Evolutionary conservation across 164 flowering plant genomes (phyloP), one percentile per base, ranked within the genome.

Genomic region (Magnolia officinalis): DNA sequence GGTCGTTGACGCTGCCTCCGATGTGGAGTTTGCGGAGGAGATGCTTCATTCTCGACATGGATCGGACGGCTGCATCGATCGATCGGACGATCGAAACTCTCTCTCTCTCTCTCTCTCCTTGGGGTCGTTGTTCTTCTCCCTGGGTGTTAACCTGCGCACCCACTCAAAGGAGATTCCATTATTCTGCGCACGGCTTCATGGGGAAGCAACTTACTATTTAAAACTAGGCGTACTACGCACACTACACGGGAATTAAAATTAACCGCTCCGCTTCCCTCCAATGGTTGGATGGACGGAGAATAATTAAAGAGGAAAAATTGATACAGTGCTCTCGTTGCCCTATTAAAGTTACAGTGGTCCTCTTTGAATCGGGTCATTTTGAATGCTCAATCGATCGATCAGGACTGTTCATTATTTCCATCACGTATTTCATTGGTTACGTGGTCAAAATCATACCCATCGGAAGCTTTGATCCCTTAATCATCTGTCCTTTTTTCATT

Each of bases 31-130:
- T 93, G 70, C 94, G 85, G 0, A 91, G 91, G 0, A 93, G 86
- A 84, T 90, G 91, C 81, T 93, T 93, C 97, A 93, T 88, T 79
- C 81, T 88, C 73, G 95, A 85, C 95, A 92, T 90, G 76, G 90
- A 72, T 72, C 74, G n/a, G 45, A 67, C 16, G 31, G 18, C 26
- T 18, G 67, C 67, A 64, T n/a, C 21, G 72, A 50, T 50, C 50
- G 71, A 37, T 55, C 13, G 13, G 61, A 55, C 6, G 8, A 67
- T 67, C 49, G 70, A 67, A 26, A 67, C 18, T 19, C 24, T 50
- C 16, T 70, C 72, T 70, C 58, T n/a, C 72, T 70, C 3, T 10
- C 14, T 67, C 23, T 26, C 37, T 67, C 70, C 6, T 4, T 19
- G 16, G 67, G 23, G 2, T 55, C 2, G 61, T 16, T 55, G 18